These are phyloP conservation scores for Chrysoporthe deuterocubensis DNA, from an alignment of 2,329 filamentous ascomycete genomes.

Conservation along the genomic window DNA sequence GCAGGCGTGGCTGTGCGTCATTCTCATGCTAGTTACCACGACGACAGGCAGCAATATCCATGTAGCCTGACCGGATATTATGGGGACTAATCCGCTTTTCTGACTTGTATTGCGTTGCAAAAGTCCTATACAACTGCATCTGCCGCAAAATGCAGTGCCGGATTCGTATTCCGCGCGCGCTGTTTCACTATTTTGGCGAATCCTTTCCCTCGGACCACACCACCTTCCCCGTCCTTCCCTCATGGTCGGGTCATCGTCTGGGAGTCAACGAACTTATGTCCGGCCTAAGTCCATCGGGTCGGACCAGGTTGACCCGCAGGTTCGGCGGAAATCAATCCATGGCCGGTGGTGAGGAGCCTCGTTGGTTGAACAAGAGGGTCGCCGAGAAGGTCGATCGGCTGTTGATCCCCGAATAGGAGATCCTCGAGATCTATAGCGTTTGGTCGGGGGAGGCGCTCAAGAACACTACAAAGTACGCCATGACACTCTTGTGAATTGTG, in stretches of 20 bases:
- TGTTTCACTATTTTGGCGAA: background rate
- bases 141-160: background rate
- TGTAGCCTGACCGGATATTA: background rate
- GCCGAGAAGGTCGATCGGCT: background rate
- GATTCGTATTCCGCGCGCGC: background rate
- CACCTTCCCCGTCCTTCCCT: background rate
- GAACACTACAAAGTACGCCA: background rate
- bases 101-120: background rate
- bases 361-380: background rate
- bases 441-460: background rate
- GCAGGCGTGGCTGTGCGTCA: background rate
- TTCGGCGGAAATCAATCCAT: no score
- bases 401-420: no score
- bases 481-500: background rate
- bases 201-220: background rate
- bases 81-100: background rate
- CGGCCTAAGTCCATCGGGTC: slow-evolving; percentile 4
- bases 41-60: background rate
- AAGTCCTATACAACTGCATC: background rate
- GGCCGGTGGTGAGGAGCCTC: background rate
- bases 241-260: background rate
- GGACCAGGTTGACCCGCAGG: no score
- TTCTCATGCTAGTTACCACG: background rate
- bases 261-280: background rate
- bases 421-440: background rate